Conservation (phyloP, 2,329 filamentous ascomycete species). For the Parastagonospora avenae region DNA sequence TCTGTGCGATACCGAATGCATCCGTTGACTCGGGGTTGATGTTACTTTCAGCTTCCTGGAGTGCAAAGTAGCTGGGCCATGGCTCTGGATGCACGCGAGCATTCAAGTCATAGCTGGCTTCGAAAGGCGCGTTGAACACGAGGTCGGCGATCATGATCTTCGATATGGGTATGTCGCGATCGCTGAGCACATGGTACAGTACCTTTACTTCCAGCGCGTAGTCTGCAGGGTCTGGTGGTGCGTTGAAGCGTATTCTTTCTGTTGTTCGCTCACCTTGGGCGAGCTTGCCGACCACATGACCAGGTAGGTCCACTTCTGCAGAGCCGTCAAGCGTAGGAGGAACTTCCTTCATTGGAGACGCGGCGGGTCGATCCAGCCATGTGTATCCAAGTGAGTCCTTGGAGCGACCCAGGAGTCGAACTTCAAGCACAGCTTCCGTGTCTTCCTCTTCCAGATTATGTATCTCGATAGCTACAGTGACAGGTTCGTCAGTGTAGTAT, state of each 20-base stretch:
- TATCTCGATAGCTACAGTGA: conserved; percentile 71
- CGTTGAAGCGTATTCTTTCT: conserved; percentile 47
- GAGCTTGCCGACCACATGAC: conserved; percentile 45
- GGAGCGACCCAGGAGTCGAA: conserved; percentile 66
- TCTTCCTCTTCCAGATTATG: conserved; percentile 83
- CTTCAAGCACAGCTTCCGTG: conserved; percentile 72
- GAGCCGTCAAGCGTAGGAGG: conserved; percentile 28
- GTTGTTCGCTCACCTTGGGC: conserved; percentile 36
- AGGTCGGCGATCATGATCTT: conserved; percentile 73
- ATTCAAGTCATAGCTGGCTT: conserved; percentile 86
- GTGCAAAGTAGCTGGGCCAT: conserved; percentile 88
- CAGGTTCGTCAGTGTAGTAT: conserved; percentile 83
- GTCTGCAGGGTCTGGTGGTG: conserved; percentile 54
- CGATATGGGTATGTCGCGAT: conserved; percentile 78
- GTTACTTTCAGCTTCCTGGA: conserved; percentile 52
- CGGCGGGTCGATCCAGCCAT: conserved; percentile 52
- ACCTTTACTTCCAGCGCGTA: conserved; percentile 75
- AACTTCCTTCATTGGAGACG: conserved; percentile 38
- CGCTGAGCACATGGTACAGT: conserved; percentile 78
- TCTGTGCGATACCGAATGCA: conserved; percentile 72
- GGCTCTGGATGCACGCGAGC: conserved; percentile 76
- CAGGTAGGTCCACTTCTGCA: conserved; percentile 39
- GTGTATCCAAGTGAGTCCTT: conserved; percentile 52
- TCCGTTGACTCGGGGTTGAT: conserved; percentile 38
- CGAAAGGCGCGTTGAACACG: conserved; percentile 80